phyloP scores from a whole-genome alignment of 176 grass and related monocot species.

The Typha latifolia region DNA sequence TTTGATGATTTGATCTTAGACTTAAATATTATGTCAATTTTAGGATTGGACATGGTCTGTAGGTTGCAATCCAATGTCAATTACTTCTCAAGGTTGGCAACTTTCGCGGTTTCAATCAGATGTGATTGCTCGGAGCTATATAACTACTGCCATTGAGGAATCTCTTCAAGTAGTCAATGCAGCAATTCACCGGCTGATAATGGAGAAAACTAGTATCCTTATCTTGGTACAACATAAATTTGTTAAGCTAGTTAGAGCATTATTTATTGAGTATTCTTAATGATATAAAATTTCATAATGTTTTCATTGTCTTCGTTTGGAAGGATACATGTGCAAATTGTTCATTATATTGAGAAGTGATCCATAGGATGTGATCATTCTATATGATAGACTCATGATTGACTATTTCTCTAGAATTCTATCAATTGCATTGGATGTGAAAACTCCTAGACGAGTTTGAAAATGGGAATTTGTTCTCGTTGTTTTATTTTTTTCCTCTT shows the following conservation, averaged over 20 bases:
- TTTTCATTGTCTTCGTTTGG: too few relatives aligned
- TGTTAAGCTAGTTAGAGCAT: neutral
- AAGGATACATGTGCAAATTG: too few relatives aligned
- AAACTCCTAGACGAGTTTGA: too few relatives aligned
- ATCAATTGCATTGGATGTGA: too few relatives aligned
- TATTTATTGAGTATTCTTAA: neutral
- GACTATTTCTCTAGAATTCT: too few relatives aligned
- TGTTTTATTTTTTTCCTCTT: too few relatives aligned
- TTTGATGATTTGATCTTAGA: conserved; percentile 7
- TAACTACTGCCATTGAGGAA: conserved; percentile 82
- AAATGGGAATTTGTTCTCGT: too few relatives aligned
- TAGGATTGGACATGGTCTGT: conserved; percentile 98
- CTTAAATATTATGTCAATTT: conserved; percentile 13
- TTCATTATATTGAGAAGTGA: too few relatives aligned
- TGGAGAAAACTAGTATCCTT: conserved; percentile 66
- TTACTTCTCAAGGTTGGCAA: conserved; percentile 68
- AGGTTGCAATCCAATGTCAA: conserved; percentile 77
- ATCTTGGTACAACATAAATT: conserved; percentile 4
- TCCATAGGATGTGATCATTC: too few relatives aligned
- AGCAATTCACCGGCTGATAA: conserved; percentile 56
- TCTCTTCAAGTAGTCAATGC: conserved; percentile 71
- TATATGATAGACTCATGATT: too few relatives aligned
- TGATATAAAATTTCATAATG: neutral
- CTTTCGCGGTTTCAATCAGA: conserved; percentile 76
- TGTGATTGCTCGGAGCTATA: conserved; percentile 73